These are phyloP conservation scores for Vigna reflexopilosa DNA, from an alignment of 306 rosid species.

Conservation along the genomic window DNA sequence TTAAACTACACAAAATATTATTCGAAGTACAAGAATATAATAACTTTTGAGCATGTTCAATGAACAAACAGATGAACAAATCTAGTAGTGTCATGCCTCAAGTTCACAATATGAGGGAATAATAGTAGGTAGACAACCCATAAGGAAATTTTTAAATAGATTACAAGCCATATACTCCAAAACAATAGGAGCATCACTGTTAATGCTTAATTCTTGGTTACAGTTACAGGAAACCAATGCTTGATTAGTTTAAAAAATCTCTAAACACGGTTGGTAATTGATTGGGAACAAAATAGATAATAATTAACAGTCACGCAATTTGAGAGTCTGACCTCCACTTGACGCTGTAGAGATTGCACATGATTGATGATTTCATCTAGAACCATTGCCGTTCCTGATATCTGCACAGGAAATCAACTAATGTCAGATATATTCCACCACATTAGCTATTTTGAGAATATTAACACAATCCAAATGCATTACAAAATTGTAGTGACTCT, in stretches of 20 bases:
- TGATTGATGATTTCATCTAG: constrained; percentile 96
- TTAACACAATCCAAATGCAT: constrained; percentile 17
- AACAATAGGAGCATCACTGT: constrained; percentile 8
- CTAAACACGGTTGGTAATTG: constrained; percentile 21
- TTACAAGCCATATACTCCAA: constrained; percentile 27
- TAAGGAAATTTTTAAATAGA: constrained; percentile 15
- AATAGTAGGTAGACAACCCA: constrained; percentile 21
- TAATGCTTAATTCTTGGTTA: constrained; percentile 22
- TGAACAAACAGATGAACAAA: constrained; percentile 9
- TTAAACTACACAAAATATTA: constrained; percentile 34
- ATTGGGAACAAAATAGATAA: constrained; percentile 30
- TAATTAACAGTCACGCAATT: constrained; percentile 40
- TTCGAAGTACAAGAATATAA: not conserved
- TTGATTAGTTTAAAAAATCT: constrained; percentile 21
- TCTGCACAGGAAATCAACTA: constrained; percentile 59
- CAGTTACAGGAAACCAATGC: constrained; percentile 33
- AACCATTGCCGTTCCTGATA: constrained; percentile 91
- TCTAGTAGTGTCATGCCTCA: constrained; percentile 9
- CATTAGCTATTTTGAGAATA: constrained; percentile 36
- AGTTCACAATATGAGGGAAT: constrained; percentile 29
- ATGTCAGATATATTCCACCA: constrained; percentile 36
- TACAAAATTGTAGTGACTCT: not conserved
- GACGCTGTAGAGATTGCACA: constrained; percentile 88
- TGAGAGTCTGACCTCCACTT: constrained; percentile 86
- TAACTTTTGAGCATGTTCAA: constrained; percentile 7